Conservation (phyloP, 2,329 filamentous ascomycete genomes). For the Microcyclospora tardicrescens region DNA sequence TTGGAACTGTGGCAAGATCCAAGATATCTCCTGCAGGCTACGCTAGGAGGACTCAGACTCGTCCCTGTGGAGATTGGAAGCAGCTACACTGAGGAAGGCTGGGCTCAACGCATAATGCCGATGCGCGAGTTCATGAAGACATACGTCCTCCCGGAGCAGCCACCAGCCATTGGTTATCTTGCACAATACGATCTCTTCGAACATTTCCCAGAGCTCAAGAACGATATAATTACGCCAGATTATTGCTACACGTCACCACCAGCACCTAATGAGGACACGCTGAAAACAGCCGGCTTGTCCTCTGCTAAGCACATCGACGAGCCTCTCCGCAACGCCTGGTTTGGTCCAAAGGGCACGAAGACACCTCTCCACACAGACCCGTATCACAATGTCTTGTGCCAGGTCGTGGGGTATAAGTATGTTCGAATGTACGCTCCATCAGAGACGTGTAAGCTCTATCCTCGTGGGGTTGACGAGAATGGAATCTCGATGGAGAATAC, state of each 20-base stretch:
- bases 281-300: constrained; percentile 12
- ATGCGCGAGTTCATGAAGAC: constrained; percentile 57
- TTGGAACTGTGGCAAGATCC: constrained; percentile 61
- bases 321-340: constrained; percentile 79
- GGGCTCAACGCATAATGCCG: constrained; percentile 68
- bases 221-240: constrained; percentile 70
- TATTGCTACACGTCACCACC: constrained; percentile 67
- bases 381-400: constrained; percentile 82
- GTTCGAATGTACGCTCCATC: constrained; percentile 70
- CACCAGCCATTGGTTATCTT: constrained; percentile 54
- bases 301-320: constrained; percentile 26
- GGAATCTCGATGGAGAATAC: constrained; percentile 92
- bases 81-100: constrained; percentile 74
- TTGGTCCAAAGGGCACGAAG: constrained; percentile 76
- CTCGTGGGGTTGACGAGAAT: constrained; percentile 46
- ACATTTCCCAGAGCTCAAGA: constrained; percentile 64
- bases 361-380: constrained; percentile 89
- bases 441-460: constrained; percentile 45
- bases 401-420: constrained; percentile 85
- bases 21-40: constrained; percentile 59
- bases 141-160: constrained; percentile 39
- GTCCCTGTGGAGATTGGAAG: constrained; percentile 73
- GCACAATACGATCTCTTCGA: constrained; percentile 80
- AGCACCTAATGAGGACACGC: constrained; percentile 20
- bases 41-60: constrained; percentile 62